Evolutionary conservation across 1,284 basidiomycete genomes (phyloP).

Genomic region (Porogramme epimiltina): DNA sequence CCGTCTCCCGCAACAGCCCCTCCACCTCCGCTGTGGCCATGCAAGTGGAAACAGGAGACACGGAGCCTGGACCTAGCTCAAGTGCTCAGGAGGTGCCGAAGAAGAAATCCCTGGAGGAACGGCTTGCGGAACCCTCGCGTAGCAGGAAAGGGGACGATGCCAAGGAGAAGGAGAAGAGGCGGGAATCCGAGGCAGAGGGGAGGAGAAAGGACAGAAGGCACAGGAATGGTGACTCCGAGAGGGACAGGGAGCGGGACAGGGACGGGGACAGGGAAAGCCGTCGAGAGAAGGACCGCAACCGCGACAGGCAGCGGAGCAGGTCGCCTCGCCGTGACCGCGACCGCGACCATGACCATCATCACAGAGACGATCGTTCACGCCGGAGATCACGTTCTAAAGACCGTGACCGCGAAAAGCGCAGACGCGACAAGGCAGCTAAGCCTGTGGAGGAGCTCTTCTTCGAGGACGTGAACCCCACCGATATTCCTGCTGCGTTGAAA

Average conservation of each 20-base stretch:
- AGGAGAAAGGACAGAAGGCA: background rate
- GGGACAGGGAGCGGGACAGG: background rate
- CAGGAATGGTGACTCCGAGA: constrained; percentile 1
- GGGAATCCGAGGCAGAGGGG: too few relatives aligned
- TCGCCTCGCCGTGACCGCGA: constrained; percentile 11
- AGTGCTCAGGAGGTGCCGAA: background rate
- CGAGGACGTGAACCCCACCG: constrained; percentile 49
- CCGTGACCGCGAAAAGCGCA: constrained; percentile 10
- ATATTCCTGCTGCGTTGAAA: constrained; percentile 23
- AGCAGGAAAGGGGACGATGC: background rate
- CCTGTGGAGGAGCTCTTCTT: constrained; percentile 44
- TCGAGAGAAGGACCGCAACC: background rate
- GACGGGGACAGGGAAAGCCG: constrained; percentile 2
- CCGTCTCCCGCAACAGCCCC: constrained; percentile 7
- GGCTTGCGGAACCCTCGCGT: constrained; percentile 1
- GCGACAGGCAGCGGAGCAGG: constrained; percentile 13
- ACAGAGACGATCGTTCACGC: background rate
- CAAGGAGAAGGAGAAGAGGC: background rate
- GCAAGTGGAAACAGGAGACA: background rate
- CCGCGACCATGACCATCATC: constrained; percentile 14
- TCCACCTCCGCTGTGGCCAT: background rate
- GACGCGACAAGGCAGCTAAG: constrained; percentile 3
- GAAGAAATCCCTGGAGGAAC: constrained; percentile 9
- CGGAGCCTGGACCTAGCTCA: background rate
- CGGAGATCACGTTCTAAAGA: background rate